phyloP scores from a whole-genome alignment of 1,139 yeast species.

The Pichia sp. region DNA sequence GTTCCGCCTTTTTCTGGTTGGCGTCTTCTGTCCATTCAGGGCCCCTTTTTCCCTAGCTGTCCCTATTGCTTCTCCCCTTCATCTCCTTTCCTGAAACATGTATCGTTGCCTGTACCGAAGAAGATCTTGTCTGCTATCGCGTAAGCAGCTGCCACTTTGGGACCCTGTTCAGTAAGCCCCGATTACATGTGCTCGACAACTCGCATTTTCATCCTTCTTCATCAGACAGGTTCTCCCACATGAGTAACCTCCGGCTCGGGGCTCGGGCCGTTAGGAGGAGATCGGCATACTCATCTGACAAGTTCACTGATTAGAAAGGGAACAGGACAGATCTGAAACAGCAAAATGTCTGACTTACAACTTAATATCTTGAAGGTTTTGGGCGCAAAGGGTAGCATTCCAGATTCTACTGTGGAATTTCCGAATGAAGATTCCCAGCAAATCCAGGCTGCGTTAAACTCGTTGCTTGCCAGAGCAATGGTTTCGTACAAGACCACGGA shows the following conservation, averaged over 20 bases:
- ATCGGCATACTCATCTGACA: neutral
- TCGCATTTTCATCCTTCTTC: neutral
- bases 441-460: constrained; percentile 74
- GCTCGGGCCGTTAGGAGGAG: neutral
- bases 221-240: neutral
- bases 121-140: neutral
- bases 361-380: constrained; percentile 56
- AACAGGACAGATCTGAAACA: neutral
- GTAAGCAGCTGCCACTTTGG: constrained; percentile 4
- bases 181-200: neutral
- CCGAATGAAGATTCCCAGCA: constrained; percentile 50
- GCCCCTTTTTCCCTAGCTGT: too few relatives aligned
- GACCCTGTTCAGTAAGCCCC: constrained; percentile 4
- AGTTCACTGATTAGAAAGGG: neutral
- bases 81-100: neutral
- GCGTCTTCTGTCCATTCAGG: too few relatives aligned
- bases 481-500: constrained; percentile 71
- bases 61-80: too few relatives aligned
- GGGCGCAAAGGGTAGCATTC: constrained; percentile 53
- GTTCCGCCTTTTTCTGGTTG: neutral
- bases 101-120: neutral
- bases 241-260: neutral
- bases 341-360: constrained; percentile 52
- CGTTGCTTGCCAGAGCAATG: constrained; percentile 82
- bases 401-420: constrained; percentile 58